Base-by-base conservation (phyloP, 768 basidiomycete genomes). In the Leccinum fibrillosum region DNA sequence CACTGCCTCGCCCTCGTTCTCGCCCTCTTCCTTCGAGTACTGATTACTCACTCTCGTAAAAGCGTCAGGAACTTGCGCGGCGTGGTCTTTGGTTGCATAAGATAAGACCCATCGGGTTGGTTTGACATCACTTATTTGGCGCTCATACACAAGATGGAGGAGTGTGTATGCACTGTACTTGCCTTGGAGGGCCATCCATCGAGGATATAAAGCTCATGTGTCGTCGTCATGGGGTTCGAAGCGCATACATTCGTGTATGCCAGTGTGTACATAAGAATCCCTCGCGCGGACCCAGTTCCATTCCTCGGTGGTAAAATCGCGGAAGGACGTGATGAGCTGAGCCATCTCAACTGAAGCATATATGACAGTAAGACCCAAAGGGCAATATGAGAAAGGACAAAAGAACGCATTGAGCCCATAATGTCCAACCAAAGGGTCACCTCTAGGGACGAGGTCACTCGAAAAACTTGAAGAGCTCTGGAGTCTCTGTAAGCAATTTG, bases 151-250 rank as follows among this genome's bases (percentile, higher is more conserved):
- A 28, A 8, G 26, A 28, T 28, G 26, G 26, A 28, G 26, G 2
- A 28, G 26, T 1, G 26, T 28, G 26, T 28, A 28, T 28, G 26
- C 26, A 30, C 30, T 30, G 44, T 7, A 39, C 72, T 15, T 49
- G 75, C 80, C 72, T 82, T 81, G 0, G 77, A 73, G 3, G 75
- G 77, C 76, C 79, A 85, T 4, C 81, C 82, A 39, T 83, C 78
- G 44, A 76, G 72, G 56, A 83, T 73, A 83, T 73, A 75, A 3
- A 81, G 69, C 64, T 85, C 84, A 57, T 72, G 74, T 76, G 28
- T 73, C 75, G 3, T 67, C 66, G 0, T 77, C 80, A 23, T 72
- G 74, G 4, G 72, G 69, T 58, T 80, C 80, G 56, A 82, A 75
- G 53, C 72, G 72, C 51, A 82, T 55, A 65, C 76, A 83, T 21